Evolutionary conservation across 2,329 filamentous ascomycete species (phyloP).

Genomic region (Colletotrichum musae): DNA sequence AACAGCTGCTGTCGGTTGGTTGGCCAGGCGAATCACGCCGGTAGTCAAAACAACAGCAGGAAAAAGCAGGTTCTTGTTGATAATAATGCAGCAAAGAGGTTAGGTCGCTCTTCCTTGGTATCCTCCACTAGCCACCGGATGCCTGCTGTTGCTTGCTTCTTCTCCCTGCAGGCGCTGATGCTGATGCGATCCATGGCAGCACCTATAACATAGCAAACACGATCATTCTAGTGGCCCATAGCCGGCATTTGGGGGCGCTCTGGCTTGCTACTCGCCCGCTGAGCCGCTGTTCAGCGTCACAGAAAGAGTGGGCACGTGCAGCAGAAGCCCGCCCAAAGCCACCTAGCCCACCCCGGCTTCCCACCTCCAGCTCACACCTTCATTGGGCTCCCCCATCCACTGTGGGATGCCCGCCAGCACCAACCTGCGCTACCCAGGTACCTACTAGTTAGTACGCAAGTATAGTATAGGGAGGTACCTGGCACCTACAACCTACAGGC

Average conservation of each 20-base stretch:
- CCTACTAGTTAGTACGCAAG: too few species aligned
- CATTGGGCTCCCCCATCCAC: slow-evolving; percentile 2
- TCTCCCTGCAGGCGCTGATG: slow-evolving; percentile 30
- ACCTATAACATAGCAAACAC: too few species aligned
- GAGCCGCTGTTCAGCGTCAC: slow-evolving; percentile 27
- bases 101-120: not conserved
- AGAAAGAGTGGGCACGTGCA: slow-evolving; percentile 40
- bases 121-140: slow-evolving; percentile 1
- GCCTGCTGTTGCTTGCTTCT: slow-evolving; percentile 27
- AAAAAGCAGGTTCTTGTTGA: slow-evolving; percentile 31
- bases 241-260: slow-evolving; percentile 12
- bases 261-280: slow-evolving; percentile 8
- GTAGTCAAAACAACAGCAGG: slow-evolving; percentile 30
- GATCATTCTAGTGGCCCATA: slow-evolving; percentile 11
- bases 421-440: too few species aligned
- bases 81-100: not conserved
- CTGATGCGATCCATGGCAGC: too few species aligned
- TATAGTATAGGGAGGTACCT: too few species aligned
- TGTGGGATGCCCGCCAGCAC: too few species aligned
- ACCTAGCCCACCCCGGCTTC: not conserved
- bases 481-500: too few species aligned
- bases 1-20: slow-evolving; percentile 34
- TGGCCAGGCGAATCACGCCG: slow-evolving; percentile 35
- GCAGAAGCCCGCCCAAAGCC: slow-evolving; percentile 25
- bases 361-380: not conserved